These are phyloP conservation scores for Ottelia alismoides DNA, from an alignment of 106 monocot species.

Conservation along the genomic window DNA sequence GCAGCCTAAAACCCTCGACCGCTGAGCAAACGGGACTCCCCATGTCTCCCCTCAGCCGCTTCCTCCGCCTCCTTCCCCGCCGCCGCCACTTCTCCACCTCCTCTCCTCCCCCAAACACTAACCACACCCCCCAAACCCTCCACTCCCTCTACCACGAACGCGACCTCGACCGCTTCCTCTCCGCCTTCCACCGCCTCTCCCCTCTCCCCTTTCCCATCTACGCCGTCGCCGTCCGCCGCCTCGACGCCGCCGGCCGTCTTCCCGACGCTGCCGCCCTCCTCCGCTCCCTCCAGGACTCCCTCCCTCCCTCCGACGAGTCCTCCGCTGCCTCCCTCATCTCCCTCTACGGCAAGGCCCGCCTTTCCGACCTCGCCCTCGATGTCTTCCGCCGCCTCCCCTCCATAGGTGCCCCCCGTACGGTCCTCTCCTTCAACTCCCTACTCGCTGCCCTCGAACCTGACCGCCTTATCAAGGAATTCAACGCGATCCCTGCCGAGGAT, in stretches of 20 bases:
- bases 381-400: slow-evolving; percentile 30
- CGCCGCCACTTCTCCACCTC: not conserved
- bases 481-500: slow-evolving; percentile 12
- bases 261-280: slow-evolving; percentile 36
- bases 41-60: not conserved
- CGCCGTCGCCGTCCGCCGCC: slow-evolving; percentile 30
- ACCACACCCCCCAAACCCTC: not conserved
- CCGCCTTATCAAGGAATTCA: slow-evolving; percentile 11
- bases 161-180: slow-evolving; percentile 30
- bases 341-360: slow-evolving; percentile 40
- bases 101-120: not conserved
- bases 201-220: slow-evolving; percentile 38
- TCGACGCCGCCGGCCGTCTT: slow-evolving; percentile 18
- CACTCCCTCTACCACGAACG: slow-evolving; percentile 15
- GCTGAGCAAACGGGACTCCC: no score
- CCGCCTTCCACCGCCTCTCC: slow-evolving; percentile 25
- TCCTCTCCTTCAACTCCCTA: slow-evolving; percentile 51
- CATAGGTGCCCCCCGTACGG: slow-evolving; percentile 13
- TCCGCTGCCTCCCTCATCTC: slow-evolving; percentile 46
- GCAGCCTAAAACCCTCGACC: no score
- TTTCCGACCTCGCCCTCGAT: slow-evolving; percentile 21
- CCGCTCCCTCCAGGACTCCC: slow-evolving; percentile 33
- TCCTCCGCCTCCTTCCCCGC: not conserved
- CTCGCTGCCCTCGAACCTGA: slow-evolving; percentile 30
- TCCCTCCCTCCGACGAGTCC: slow-evolving; percentile 28